Percentiles rank a stretch among this genome's conserved stretches.
Conservation (phyloP, 192 early-diverging fungal genomes). For the Oehlia diaphana region DNA sequence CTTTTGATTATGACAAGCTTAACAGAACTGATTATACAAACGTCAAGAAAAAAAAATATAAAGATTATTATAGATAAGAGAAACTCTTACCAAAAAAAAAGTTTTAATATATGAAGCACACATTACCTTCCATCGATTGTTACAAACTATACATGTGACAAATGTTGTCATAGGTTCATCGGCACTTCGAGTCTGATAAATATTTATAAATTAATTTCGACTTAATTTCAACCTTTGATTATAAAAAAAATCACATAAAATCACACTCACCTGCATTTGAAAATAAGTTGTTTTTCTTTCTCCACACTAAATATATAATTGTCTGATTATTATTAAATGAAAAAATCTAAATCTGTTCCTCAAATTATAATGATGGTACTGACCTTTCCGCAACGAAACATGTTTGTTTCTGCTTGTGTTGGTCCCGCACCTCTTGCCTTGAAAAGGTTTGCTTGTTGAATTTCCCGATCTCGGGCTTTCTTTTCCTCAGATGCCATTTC, state of each 20-base stretch:
- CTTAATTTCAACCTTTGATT: too few species aligned
- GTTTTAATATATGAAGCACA: not conserved
- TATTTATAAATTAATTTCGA: not conserved
- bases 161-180: slow-evolving; percentile 99
- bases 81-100: not conserved
- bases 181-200: slow-evolving; percentile 76
- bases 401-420: slow-evolving; percentile 81
- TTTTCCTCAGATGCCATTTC: slow-evolving; percentile 93
- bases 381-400: slow-evolving; percentile 87
- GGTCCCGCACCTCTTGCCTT: slow-evolving; percentile 76
- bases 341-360: not conserved
- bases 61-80: not conserved
- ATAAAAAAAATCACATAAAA: not conserved
- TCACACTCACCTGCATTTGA: slow-evolving; percentile 72
- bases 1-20: not conserved
- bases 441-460: slow-evolving; percentile 72
- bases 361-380: not conserved
- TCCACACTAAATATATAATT: slow-evolving; percentile 55
- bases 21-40: not conserved
- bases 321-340: not conserved
- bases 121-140: slow-evolving; percentile 78
- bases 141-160: slow-evolving; percentile 87
- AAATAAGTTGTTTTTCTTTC: slow-evolving; percentile 84
- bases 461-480: slow-evolving; percentile 66
- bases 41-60: not conserved